These are phyloP conservation scores for Paraconiothyrium brasiliense DNA, from an alignment of 2,329 filamentous ascomycete genomes.

Conservation along the genomic window DNA sequence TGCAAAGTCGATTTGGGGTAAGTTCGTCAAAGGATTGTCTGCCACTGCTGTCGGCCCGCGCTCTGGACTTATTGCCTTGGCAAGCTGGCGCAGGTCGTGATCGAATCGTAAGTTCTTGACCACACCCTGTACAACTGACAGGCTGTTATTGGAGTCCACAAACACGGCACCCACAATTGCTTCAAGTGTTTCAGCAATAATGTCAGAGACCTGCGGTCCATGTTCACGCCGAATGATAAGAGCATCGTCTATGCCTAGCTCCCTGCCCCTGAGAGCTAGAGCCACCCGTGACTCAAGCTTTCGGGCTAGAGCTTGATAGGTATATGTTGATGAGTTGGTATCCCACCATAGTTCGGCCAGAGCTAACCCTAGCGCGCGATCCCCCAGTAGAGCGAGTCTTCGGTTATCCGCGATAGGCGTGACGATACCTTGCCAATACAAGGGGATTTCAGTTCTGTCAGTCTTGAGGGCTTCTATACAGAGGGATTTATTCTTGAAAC, in stretches of 20 bases:
- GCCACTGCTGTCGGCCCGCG: background rate
- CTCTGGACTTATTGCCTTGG: background rate
- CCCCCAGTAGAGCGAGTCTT: constrained; percentile 35
- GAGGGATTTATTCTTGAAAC: constrained; percentile 31
- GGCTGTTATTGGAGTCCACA: constrained; percentile 25
- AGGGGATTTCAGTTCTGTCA: constrained; percentile 12
- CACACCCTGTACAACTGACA: constrained; percentile 22
- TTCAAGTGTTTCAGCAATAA: constrained; percentile 32
- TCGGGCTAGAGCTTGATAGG: background rate
- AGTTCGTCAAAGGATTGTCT: background rate
- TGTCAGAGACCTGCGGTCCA: background rate
- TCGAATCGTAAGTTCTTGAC: constrained; percentile 21
- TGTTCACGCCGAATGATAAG: constrained; percentile 10
- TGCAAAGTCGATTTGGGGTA: background rate
- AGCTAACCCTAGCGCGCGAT: constrained; percentile 26
- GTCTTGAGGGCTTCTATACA: constrained; percentile 33
- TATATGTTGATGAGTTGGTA: constrained; percentile 20
- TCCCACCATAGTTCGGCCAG: constrained; percentile 31
- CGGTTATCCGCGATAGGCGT: constrained; percentile 24
- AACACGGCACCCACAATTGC: constrained; percentile 36
- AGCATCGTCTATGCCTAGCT: constrained; percentile 21
- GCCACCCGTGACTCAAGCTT: constrained; percentile 18
- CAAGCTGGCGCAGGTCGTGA: background rate
- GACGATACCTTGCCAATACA: constrained; percentile 27
- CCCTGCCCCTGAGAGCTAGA: constrained; percentile 17